These are phyloP conservation scores for Phylloporus rhodoxanthus DNA, from an alignment of 768 basidiomycete species.

Conservation along the genomic window DNA sequence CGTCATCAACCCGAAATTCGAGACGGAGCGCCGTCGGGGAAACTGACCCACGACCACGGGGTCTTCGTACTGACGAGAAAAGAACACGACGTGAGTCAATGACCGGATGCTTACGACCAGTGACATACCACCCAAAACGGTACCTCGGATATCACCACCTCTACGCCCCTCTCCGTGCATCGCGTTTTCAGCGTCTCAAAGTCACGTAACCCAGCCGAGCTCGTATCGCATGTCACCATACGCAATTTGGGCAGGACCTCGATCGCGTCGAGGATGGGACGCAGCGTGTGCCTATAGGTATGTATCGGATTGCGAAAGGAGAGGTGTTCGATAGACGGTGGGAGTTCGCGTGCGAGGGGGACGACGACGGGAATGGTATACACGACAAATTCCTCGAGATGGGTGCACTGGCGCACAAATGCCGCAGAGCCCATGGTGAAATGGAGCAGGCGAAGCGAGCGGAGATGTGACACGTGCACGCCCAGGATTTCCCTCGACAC, in stretches of 20 bases:
- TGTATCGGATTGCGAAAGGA: slow-evolving; percentile 30
- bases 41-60: slow-evolving; percentile 29
- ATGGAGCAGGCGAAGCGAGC: slow-evolving; percentile 39
- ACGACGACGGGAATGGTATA: slow-evolving; percentile 31
- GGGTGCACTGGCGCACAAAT: slow-evolving; percentile 33
- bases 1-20: slow-evolving; percentile 34
- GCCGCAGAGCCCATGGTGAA: slow-evolving; percentile 29
- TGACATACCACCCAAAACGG: slow-evolving; percentile 36
- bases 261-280: slow-evolving; percentile 29
- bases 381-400: slow-evolving; percentile 37
- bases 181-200: slow-evolving; percentile 21
- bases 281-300: slow-evolving; percentile 20
- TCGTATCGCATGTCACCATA: slow-evolving; percentile 33
- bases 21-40: slow-evolving; percentile 33
- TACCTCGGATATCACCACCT: slow-evolving; percentile 23
- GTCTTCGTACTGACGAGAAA: slow-evolving; percentile 31
- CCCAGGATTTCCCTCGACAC: slow-evolving; percentile 23
- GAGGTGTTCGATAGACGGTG: slow-evolving; percentile 37
- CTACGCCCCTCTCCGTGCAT: slow-evolving; percentile 29
- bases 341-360: slow-evolving; percentile 29
- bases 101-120: neutral
- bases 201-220: slow-evolving; percentile 14
- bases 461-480: slow-evolving; percentile 30
- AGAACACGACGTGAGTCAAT: neutral
- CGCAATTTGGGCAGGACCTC: slow-evolving; percentile 31